Conservation (phyloP, 495 filamentous ascomycete species). For the Neurospora sp. region DNA sequence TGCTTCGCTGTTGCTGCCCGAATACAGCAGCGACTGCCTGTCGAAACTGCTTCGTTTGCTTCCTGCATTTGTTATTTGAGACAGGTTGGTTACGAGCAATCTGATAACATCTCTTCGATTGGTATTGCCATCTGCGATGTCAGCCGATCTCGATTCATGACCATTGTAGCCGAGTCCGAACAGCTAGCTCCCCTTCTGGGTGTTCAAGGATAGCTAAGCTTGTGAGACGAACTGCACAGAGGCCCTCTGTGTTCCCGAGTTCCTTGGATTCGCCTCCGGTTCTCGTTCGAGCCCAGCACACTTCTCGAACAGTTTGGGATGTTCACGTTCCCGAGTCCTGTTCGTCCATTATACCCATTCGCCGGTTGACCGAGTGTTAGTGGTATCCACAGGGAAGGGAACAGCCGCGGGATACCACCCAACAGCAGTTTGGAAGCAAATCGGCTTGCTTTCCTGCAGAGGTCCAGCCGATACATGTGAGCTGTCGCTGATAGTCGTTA, state of each 20-base stretch:
- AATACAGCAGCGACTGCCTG: constrained; percentile 24
- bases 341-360: not conserved
- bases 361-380: not conserved
- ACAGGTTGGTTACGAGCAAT: constrained; percentile 17
- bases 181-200: constrained; percentile 3
- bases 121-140: constrained; percentile 5
- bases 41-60: constrained; percentile 14
- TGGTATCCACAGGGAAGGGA: not conserved
- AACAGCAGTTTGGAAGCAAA: not conserved
- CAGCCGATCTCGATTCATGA: constrained; percentile 2
- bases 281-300: constrained; percentile 5
- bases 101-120: constrained; percentile 1
- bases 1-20: constrained; percentile 39
- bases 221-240: constrained; percentile 33
- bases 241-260: constrained; percentile 9
- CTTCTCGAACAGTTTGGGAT: not conserved
- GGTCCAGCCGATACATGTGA: not conserved
- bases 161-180: not conserved
- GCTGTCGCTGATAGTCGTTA: not conserved
- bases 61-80: not conserved
- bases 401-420: not conserved
- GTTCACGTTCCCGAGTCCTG: not conserved
- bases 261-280: constrained; percentile 5
- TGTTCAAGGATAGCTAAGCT: constrained; percentile 22
- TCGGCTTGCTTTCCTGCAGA: not conserved